Base-by-base conservation (phyloP, 305 asterid species). In the Solanum hybrid region DNA sequence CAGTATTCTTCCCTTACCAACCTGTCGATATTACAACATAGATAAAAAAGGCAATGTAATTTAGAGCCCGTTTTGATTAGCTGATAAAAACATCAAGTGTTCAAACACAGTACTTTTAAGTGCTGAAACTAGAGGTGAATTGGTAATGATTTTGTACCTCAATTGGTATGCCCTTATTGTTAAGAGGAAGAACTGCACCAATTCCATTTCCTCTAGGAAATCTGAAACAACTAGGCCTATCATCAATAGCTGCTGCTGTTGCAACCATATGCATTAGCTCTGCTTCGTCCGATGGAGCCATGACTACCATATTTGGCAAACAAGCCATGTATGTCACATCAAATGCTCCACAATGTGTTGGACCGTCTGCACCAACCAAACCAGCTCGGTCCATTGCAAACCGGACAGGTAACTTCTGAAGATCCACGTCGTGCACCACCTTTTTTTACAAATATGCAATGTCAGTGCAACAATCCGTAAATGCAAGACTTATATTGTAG, bases 191-290 rank as follows among this genome's bases (percentile, higher is more conserved):
- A 87, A 22, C 13, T 10, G 87, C 98, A 69, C 98, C 98, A 9
- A 95, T 7, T 6, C 98, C 98, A 71, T 95, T 95, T 42, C 98
- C 98, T 89, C 98, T 92, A 0, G 98, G 97, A 88, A 94, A 95
- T 78, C 98, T 92, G 85, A 95, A 95, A 93, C 98, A 95, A 37
- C 93, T 91, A n/a, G 98, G 98, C 81, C 98, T 90, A 19, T 95
- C 98, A 27, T 95, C 97, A 78, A 95, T 95, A 4, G 89, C 88
- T 60, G 94, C 98, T 15, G 98, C 97, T 27, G 98, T 95, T 29
- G 98, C 97, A 60, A 95, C 95, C 96, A 95, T 95, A 56, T 95
- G 98, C 96, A 95, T 95, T 12, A 95, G 95, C 95, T 95, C 98
- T 15, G 95, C 95, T 90, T 95, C 98, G 40, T 95, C 98, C 0